Evolutionary conservation across 1,139 yeast species (phyloP), one percentile per base, ranked within the genome.

Genomic region (Pneumocystis sp.): DNA sequence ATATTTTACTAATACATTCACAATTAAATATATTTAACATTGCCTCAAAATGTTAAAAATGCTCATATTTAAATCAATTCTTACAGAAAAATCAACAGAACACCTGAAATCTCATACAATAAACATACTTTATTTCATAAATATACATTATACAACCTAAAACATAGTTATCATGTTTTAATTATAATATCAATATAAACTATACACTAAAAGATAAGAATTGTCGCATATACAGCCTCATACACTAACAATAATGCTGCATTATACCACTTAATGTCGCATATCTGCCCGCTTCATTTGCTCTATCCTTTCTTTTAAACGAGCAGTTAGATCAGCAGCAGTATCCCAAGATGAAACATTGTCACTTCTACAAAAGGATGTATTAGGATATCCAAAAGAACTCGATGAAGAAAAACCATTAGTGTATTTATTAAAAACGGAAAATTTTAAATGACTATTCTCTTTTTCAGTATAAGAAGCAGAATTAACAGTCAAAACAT

Each of bases 261-360:
- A 50, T 8, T 50, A 50, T 50, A 25, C 15, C 4, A 25, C 21
- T 25, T 50, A 50, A 50, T 50, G 57, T 25, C 57, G 34, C 57
- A 50, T 60, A 63, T 64, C 66, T 29, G 60, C 61, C n/a, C 65
- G 61, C 64, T 86, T 87, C 96, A 90, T 89, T 75, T 87, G 86
- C 74, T 89, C 96, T 63, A 91, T 90, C 70, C 96, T 78, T 0
- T 90, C 96, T 73, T 87, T 87, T 72, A 88, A 80, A 74, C 87
- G 95, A 19, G 84, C 83, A 0, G 97, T 90, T 17, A 89, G 95
- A 70, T 88, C 96, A 0, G 95, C 93, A 0, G 96, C 96, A 64
- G 93, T 82, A 71, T 82, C 83, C 96, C 96, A 90, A 70, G 66
- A 65, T 63, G 68, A 66, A n/a, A 65, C 59, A 50, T 25, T 15